Evolutionary conservation across 2,329 filamentous ascomycete genomes (phyloP).

Genomic region (Diaporthe sp.): DNA sequence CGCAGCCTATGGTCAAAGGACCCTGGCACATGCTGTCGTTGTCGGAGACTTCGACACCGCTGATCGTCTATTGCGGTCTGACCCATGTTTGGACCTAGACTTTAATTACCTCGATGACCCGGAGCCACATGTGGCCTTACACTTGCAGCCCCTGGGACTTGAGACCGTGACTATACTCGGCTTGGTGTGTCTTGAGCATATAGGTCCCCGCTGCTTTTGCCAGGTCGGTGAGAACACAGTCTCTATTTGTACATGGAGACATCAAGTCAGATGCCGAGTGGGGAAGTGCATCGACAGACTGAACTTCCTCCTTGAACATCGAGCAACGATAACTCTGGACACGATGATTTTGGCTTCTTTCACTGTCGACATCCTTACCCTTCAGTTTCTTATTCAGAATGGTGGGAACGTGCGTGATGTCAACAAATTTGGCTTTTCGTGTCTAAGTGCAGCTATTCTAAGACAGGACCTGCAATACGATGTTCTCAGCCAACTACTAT

Average conservation of each 20-base stretch:
- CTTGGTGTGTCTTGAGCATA: background rate
- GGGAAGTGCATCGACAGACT: background rate
- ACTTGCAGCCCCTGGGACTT: background rate
- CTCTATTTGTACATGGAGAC: background rate
- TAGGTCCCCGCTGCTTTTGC: background rate
- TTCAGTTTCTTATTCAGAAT: background rate
- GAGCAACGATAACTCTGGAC: background rate
- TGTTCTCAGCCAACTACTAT: background rate
- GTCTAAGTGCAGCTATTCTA: background rate
- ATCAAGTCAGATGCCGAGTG: background rate
- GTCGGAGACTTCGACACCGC: background rate
- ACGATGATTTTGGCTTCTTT: background rate
- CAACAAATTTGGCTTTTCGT: background rate
- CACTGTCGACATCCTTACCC: background rate
- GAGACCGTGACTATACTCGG: background rate
- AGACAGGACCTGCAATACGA: background rate
- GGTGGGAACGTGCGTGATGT: background rate
- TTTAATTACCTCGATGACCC: background rate
- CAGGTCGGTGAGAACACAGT: background rate
- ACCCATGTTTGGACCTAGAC: background rate
- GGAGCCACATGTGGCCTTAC: fast-evolving
- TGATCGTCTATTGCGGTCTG: background rate
- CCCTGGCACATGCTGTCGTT: background rate
- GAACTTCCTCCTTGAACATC: background rate
- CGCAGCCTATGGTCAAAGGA: background rate